A percentile compares a stretch with the other conserved stretches of the same genome.
phyloP scores from a whole-genome alignment of 2,329 filamentous ascomycete genomes.

The Curvularia verruculosa region DNA sequence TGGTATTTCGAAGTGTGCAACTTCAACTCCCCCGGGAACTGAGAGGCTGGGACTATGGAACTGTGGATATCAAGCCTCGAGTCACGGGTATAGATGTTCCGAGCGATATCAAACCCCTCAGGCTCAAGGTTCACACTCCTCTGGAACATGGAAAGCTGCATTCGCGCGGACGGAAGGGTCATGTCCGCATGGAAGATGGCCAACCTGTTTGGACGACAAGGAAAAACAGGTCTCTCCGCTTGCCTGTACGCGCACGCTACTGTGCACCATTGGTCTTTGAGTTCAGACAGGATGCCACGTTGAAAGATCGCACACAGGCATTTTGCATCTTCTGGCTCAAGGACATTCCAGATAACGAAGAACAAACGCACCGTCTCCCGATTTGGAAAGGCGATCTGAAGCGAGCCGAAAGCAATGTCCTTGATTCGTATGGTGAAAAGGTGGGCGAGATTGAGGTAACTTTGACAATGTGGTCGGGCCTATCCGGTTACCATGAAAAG shows the following conservation, averaged over 20 bases:
- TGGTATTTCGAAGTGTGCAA: slow-evolving; percentile 74
- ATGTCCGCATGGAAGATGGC: slow-evolving; percentile 37
- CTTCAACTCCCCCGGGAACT: slow-evolving; percentile 64
- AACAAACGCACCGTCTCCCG: slow-evolving; percentile 62
- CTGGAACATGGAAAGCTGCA: slow-evolving; percentile 66
- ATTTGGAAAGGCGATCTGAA: slow-evolving; percentile 71
- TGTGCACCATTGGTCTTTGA: slow-evolving; percentile 61
- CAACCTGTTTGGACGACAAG: slow-evolving; percentile 61
- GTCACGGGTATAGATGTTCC: slow-evolving; percentile 59
- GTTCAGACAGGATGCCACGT: slow-evolving; percentile 62
- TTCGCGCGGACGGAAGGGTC: slow-evolving; percentile 41
- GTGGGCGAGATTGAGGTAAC: slow-evolving; percentile 65
- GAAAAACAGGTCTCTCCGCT: slow-evolving; percentile 52
- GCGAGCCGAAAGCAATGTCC: slow-evolving; percentile 56
- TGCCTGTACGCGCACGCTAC: slow-evolving; percentile 69
- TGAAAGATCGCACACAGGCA: slow-evolving; percentile 63
- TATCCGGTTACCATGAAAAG: slow-evolving; percentile 64
- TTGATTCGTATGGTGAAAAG: slow-evolving; percentile 61
- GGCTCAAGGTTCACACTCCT: slow-evolving; percentile 66
- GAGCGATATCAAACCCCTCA: slow-evolving; percentile 55
- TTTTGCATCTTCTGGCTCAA: slow-evolving; percentile 72
- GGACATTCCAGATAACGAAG: slow-evolving; percentile 71
- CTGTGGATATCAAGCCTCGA: slow-evolving; percentile 65
- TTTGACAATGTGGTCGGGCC: slow-evolving; percentile 66
- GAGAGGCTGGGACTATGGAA: slow-evolving; percentile 75